Percentiles rank a stretch among this genome's conserved stretches.
Conservation (phyloP, 345 rosid species). For the Kernera saxatilis region DNA sequence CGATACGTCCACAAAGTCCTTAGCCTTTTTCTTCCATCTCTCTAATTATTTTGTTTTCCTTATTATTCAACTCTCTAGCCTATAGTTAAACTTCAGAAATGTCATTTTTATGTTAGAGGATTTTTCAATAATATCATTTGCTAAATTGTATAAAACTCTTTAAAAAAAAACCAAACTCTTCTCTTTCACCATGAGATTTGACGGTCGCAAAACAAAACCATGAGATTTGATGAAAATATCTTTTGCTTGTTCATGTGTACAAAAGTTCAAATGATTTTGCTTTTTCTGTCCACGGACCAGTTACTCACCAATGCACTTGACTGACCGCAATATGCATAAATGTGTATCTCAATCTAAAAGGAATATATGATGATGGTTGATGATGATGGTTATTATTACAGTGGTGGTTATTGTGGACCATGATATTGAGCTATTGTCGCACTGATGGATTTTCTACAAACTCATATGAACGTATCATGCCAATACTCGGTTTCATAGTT, state of each 20-base stretch:
- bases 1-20: background rate
- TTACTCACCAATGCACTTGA: constrained; percentile 4
- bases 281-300: background rate
- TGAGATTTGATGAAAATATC: constrained; percentile 19
- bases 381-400: constrained; percentile 17
- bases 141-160: background rate
- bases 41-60: background rate
- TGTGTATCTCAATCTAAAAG: constrained; percentile 9
- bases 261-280: constrained; percentile 18
- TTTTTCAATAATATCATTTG: background rate
- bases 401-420: constrained; percentile 29
- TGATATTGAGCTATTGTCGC: constrained; percentile 9
- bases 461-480: background rate
- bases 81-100: background rate
- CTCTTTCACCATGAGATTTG: background rate
- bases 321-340: background rate
- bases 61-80: background rate
- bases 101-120: background rate
- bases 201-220: constrained; percentile 9
- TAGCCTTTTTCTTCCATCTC: background rate
- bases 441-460: background rate
- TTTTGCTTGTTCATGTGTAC: constrained; percentile 21
- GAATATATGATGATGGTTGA: constrained; percentile 15
- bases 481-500: constrained; percentile 5
- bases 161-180: background rate